Percentiles rank a stretch among this genome's conserved stretches.
phyloP scores from a whole-genome alignment of 768 basidiomycete genomes.

The Kwoniella pini region DNA sequence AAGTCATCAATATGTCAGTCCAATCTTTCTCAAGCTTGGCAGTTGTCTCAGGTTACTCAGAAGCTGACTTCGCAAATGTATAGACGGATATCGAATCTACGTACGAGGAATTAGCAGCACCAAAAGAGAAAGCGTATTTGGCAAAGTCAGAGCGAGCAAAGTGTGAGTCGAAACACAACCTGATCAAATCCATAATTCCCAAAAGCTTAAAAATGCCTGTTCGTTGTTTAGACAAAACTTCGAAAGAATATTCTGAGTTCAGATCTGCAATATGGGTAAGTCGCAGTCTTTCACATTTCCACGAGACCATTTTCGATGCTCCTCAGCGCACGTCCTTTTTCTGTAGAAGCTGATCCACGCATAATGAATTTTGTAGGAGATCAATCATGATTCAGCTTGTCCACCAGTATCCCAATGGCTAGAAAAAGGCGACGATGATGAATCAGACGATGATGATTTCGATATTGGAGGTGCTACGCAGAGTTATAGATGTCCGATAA shows the following conservation, averaged over 20 bases:
- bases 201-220: no score
- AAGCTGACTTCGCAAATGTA: background rate
- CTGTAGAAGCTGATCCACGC: no score
- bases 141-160: constrained; percentile 31
- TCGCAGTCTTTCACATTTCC: no score
- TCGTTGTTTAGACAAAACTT: constrained; percentile 23
- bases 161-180: constrained; percentile 25
- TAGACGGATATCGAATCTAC: constrained; percentile 23
- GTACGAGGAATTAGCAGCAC: constrained; percentile 17
- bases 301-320: no score
- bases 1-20: constrained; percentile 16
- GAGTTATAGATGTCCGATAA: constrained; percentile 80
- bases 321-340: no score
- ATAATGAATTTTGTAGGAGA: constrained; percentile 28
- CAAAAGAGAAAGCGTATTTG: constrained; percentile 25
- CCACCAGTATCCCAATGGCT: constrained; percentile 45
- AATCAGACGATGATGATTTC: constrained; percentile 83
- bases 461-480: constrained; percentile 83
- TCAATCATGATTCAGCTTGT: constrained; percentile 36
- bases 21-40: background rate
- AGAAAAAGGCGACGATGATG: constrained; percentile 60
- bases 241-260: constrained; percentile 32
- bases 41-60: background rate
- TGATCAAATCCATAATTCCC: background rate
- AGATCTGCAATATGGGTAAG: constrained; percentile 37